Conservation (phyloP, 78 protist species). For the Dictyostelium capitatum region DNA sequence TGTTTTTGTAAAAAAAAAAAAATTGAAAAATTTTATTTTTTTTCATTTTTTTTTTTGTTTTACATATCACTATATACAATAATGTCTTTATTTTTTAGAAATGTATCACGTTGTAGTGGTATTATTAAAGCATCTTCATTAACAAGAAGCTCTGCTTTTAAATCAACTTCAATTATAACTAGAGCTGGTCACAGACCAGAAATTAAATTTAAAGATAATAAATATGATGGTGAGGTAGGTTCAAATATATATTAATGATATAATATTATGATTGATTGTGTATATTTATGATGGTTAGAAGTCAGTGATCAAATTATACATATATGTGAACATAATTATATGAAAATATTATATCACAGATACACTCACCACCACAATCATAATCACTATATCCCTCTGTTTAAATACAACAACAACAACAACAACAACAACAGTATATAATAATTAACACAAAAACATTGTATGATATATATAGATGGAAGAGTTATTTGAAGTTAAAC, state of each 20-base stretch:
- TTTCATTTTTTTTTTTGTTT: background rate
- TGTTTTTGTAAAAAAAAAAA: background rate
- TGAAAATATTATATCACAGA: too few species aligned
- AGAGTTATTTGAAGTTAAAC: slow-evolving; percentile 43
- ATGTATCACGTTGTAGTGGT: background rate
- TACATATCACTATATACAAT: background rate
- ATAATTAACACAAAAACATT: background rate
- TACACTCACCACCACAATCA: too few species aligned
- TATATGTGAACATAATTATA: too few species aligned
- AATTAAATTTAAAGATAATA: slow-evolving; percentile 31
- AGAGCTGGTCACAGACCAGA: slow-evolving; percentile 64
- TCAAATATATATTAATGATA: background rate
- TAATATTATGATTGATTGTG: background rate
- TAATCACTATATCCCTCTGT: too few species aligned
- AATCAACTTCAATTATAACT: background rate
- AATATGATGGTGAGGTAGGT: slow-evolving; percentile 59
- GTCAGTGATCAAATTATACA: too few species aligned
- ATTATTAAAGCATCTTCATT: background rate
- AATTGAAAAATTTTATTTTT: background rate
- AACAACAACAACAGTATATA: background rate
- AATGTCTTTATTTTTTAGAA: background rate
- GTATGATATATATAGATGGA: background rate
- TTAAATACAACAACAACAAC: background rate
- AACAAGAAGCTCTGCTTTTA: background rate
- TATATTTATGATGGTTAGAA: too few species aligned